Base-by-base conservation (phyloP, 164 flowering plant species). In the Dillenia suffruticosa region DNA sequence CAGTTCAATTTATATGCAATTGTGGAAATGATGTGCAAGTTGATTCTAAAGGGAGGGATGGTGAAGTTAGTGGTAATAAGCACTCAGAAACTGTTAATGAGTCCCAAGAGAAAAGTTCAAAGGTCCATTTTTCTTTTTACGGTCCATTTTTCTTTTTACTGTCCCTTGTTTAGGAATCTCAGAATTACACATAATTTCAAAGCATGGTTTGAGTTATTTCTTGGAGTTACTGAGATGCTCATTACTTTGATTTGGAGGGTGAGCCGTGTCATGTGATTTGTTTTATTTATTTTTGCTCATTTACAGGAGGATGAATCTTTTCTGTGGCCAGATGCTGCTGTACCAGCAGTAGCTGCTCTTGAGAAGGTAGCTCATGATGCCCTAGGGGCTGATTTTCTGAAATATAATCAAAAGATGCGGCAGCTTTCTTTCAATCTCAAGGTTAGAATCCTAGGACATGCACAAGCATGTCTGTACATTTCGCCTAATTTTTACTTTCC, bases 341-440 rank as follows among this genome's bases (percentile, higher is more conserved):
- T 86, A 68, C 63, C 74, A 58, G 88, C 89, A n/a, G 79, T 86
- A 45, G 70, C 71, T 74, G 85, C 92, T 59, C 85, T 94, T 66
- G 99, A 91, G 83, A 73, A 78, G 69, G 92, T 85, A 4, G 72
- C 92, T 17, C 82, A 91, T 81, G 96, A 86, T 47, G 56, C 88
- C 59, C 69, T 84, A 60, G 74, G 78, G 44, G 58, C 71, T 22
- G 96, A 89, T 74, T 82, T 72, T 72, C 81, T 73, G 72, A 94
- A 91, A 76, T 94, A 91, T 69, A 89, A 86, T 71, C 90, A 86
- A 62, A 94, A 94, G 70, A 72, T 94, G 86, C 81, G 97, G 60
- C 85, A 81, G 61, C 56, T 94, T 71, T 47, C 54, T 15, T 94
- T 86, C 62, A 91, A 91, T 80, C 88, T 94, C 59, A 81, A 81